Conservation (phyloP, 257 asterid species). For the Capsicum baccatum region DNA sequence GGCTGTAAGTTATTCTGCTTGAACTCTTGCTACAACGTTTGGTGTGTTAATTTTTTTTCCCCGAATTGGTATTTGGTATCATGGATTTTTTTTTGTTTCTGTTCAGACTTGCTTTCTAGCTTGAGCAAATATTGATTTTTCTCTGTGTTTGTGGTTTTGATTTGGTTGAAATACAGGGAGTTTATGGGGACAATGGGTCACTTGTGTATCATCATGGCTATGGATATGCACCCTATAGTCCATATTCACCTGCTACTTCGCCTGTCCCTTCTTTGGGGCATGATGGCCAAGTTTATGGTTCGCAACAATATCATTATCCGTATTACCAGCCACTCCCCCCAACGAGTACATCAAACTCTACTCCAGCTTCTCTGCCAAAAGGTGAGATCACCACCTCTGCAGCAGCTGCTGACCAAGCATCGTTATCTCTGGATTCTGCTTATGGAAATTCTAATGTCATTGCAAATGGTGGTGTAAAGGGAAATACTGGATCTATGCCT, state of each 20-base stretch:
- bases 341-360: constrained; percentile 47
- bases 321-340: constrained; percentile 66
- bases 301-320: constrained; percentile 82
- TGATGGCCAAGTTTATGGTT: constrained; percentile 75
- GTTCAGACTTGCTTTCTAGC: not conserved
- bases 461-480: constrained; percentile 57
- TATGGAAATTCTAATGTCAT: constrained; percentile 59
- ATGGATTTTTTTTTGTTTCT: constrained; percentile 25
- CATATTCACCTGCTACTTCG: constrained; percentile 72
- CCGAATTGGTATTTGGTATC: not conserved
- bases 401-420: constrained; percentile 58
- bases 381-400: constrained; percentile 58
- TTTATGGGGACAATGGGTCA: constrained; percentile 70
- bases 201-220: constrained; percentile 65
- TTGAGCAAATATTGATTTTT: not conserved
- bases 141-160: not conserved
- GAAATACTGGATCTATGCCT: constrained; percentile 44
- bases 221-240: constrained; percentile 67
- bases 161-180: constrained; percentile 50
- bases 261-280: constrained; percentile 73
- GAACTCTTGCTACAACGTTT: not conserved
- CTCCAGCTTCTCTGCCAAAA: constrained; percentile 53
- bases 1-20: constrained; percentile 43
- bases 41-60: not conserved
- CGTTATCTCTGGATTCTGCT: constrained; percentile 57